Percentiles rank a stretch among this genome's conserved stretches.
Conservation (phyloP, 2,329 filamentous ascomycete species). For the Penicillium sp. region DNA sequence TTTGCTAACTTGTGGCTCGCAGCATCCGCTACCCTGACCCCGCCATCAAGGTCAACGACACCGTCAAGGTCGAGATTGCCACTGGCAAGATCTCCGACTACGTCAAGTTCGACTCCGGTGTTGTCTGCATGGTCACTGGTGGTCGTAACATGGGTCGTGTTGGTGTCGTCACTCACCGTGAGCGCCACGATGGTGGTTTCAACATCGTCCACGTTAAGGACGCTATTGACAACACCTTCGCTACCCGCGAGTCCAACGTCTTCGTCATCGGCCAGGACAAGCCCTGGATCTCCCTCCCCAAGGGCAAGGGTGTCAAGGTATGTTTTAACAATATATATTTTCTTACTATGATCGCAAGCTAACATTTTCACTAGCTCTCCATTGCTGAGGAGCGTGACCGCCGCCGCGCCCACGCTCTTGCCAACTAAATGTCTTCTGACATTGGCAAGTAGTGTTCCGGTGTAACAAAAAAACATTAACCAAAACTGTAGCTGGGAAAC, state of each 20-base stretch:
- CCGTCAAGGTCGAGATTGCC: conserved; percentile 95
- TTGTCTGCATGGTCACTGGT: conserved; percentile 97
- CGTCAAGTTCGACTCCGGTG: conserved; percentile 98
- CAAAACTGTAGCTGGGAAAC: conserved; percentile 34
- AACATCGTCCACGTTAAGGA: conserved; percentile 99
- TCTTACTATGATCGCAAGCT: conserved; percentile 11
- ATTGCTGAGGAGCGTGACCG: conserved; percentile 99
- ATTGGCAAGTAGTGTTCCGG: conserved; percentile 22
- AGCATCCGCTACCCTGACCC: conserved; percentile 99
- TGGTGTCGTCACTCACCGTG: conserved; percentile 99
- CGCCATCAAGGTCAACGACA: conserved; percentile 99
- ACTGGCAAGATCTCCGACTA: conserved; percentile 98
- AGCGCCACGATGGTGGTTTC: conserved; percentile 99
- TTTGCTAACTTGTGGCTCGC: conserved; percentile 38
- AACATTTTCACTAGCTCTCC: conserved; percentile 62
- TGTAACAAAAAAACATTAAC: conserved; percentile 27
- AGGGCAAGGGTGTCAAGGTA: conserved; percentile 99
- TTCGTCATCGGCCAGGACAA: conserved; percentile 99
- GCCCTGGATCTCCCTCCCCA: conserved; percentile 98
- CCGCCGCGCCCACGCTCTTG: conserved; percentile 70
- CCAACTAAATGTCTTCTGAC: conserved; percentile 45
- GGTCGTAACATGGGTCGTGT: conserved; percentile 99
- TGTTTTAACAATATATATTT: conserved; percentile 16
- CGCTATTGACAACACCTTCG: conserved; percentile 99
- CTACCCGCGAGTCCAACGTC: conserved; percentile 98